A percentile compares a stretch with the other conserved stretches of the same genome.
Evolutionary conservation across 1,139 yeast genomes (phyloP).

Genomic region (Yamadazyma diddensiae): DNA sequence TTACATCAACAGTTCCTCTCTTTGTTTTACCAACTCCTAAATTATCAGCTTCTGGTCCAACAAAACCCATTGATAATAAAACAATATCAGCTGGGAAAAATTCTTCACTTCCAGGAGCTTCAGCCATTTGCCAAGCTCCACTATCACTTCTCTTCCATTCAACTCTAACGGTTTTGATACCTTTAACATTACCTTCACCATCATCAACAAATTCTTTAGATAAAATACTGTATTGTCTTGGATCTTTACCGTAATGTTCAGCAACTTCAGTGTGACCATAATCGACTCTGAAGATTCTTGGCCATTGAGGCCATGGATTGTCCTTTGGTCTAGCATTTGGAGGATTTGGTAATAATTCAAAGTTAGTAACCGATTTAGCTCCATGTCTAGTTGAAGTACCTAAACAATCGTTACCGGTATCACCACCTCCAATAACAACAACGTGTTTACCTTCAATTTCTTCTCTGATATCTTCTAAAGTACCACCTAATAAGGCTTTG

Average conservation of each 20-base stretch:
- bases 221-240: constrained; percentile 93
- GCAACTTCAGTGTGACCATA: constrained; percentile 96
- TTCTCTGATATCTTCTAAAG: constrained; percentile 72
- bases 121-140: constrained; percentile 99
- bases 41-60: constrained; percentile 91
- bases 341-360: constrained; percentile 92
- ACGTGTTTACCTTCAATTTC: constrained; percentile 83
- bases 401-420: constrained; percentile 98
- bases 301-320: constrained; percentile 99
- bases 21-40: constrained; percentile 70
- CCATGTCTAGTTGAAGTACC: constrained; percentile 98
- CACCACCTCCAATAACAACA: constrained; percentile 99
- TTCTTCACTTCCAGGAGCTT: constrained; percentile 92
- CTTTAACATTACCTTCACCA: constrained; percentile 89
- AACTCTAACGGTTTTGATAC: constrained; percentile 92
- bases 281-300: constrained; percentile 94
- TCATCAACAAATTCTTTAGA: constrained; percentile 95
- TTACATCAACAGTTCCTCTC: constrained; percentile 83
- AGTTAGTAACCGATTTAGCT: constrained; percentile 92
- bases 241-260: constrained; percentile 94
- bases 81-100: constrained; percentile 94
- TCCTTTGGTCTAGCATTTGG: constrained; percentile 84
- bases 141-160: constrained; percentile 96
- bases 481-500: constrained; percentile 78
- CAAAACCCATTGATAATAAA: constrained; percentile 92